Conservation (phyloP, 306 rosid genomes). For the Dicorynia guianensis region DNA sequence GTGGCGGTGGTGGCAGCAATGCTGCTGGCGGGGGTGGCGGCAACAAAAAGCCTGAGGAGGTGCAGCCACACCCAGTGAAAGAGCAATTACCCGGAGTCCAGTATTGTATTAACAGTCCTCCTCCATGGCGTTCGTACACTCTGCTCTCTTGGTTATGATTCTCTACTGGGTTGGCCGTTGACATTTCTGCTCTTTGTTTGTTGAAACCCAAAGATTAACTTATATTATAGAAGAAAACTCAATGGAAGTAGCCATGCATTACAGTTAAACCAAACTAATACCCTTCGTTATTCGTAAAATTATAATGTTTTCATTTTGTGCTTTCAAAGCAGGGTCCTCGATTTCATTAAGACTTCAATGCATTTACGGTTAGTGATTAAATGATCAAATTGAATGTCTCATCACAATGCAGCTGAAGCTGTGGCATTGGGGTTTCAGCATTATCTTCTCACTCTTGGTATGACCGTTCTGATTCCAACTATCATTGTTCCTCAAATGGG, state of each 20-base stretch:
- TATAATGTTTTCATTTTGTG: not conserved
- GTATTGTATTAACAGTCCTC: constrained; percentile 83
- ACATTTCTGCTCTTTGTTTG: not conserved
- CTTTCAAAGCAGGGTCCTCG: not conserved
- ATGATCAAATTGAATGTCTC: not conserved
- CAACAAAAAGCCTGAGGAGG: constrained; percentile 4
- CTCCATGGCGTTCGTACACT: constrained; percentile 71
- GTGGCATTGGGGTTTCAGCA: constrained; percentile 86
- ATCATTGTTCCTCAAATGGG: constrained; percentile 91
- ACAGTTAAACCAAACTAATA: too few species aligned
- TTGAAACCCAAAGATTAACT: not conserved
- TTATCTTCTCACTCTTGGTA: constrained; percentile 77
- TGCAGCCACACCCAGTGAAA: constrained; percentile 44
- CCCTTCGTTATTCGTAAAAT: too few species aligned
- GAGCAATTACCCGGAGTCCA: constrained; percentile 81
- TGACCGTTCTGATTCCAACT: constrained; percentile 71
- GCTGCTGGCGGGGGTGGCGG: not conserved
- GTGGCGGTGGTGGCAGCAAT: not conserved
- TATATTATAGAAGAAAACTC: not conserved
- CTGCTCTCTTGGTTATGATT: not conserved
- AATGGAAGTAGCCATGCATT: too few species aligned
- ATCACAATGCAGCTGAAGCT: constrained; percentile 67
- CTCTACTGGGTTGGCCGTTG: too few species aligned
- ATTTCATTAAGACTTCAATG: not conserved
- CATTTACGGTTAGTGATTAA: not conserved